phyloP scores from a whole-genome alignment of 352 stramenopile genomes.

The Phytophthora fragariae region DNA sequence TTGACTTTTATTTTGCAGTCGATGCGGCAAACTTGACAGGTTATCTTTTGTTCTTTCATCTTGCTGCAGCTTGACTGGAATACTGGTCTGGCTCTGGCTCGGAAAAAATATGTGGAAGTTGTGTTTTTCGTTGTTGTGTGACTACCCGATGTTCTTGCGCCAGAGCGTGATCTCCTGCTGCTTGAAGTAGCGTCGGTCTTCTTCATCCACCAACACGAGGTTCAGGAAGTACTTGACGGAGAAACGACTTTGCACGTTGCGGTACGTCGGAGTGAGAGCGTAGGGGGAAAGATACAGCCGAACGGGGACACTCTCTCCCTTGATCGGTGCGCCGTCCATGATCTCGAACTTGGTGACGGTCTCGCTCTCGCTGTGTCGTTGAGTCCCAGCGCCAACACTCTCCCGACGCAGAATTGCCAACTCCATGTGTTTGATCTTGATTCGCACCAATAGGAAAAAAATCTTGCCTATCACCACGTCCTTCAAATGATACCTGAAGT shows the following conservation, averaged over 20 bases:
- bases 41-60: conserved; percentile 23
- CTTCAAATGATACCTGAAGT: conserved; percentile 88
- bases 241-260: conserved; percentile 92
- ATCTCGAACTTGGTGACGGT: conserved; percentile 99
- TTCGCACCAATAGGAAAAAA: conserved; percentile 97
- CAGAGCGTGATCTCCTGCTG: conserved; percentile 99
- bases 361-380: conserved; percentile 95
- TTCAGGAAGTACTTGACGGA: conserved; percentile 98
- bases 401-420: conserved; percentile 97
- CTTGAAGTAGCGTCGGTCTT: conserved; percentile 99
- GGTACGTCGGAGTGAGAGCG: conserved; percentile 91
- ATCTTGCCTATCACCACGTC: conserved; percentile 98
- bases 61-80: conserved; percentile 16
- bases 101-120: background rate
- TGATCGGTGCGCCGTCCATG: conserved; percentile 98
- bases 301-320: conserved; percentile 97
- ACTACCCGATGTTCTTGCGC: conserved; percentile 69
- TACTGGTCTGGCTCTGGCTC: background rate
- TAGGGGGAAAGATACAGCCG: conserved; percentile 94
- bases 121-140: background rate
- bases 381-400: conserved; percentile 79
- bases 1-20: conserved; percentile 17
- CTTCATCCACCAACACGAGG: conserved; percentile 98
- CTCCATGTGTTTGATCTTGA: conserved; percentile 99
- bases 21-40: conserved; percentile 6